phyloP scores from a whole-genome alignment of 2,329 filamentous ascomycete genomes.

The Talaromyces sp. region DNA sequence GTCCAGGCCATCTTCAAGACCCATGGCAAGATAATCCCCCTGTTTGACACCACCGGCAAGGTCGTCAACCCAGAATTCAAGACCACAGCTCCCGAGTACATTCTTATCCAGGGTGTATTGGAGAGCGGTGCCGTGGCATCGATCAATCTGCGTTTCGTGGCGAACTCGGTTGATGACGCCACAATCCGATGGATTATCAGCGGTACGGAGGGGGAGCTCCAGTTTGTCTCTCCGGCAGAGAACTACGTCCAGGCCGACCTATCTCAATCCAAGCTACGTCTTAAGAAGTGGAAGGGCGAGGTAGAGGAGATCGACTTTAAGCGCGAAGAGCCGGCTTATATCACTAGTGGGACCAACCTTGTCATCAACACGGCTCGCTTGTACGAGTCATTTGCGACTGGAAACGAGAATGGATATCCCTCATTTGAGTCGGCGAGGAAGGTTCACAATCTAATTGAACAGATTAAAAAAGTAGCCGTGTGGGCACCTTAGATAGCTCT shows the following conservation, averaged over 20 bases:
- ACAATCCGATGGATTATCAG: slow-evolving; percentile 9
- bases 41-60: slow-evolving; percentile 6
- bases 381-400: slow-evolving; percentile 10
- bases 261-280: slow-evolving; percentile 2
- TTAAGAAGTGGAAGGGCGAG: slow-evolving; percentile 8
- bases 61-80: slow-evolving; percentile 5
- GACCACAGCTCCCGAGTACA: slow-evolving; percentile 5
- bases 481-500: slow-evolving; percentile 8
- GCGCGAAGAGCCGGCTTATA: slow-evolving; percentile 2
- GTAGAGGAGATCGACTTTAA: background rate
- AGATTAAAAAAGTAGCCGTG: slow-evolving; percentile 5
- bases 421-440: slow-evolving; percentile 9
- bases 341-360: background rate
- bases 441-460: slow-evolving; percentile 8
- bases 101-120: slow-evolving; percentile 6
- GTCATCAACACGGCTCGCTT: slow-evolving; percentile 8
- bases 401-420: slow-evolving; percentile 5
- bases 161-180: background rate
- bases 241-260: background rate
- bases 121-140: slow-evolving; percentile 8
- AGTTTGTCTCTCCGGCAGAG: background rate
- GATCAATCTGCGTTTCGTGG: slow-evolving; percentile 3
- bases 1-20: slow-evolving; percentile 7
- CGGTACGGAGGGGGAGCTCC: slow-evolving; percentile 9
- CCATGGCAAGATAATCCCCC: slow-evolving; percentile 1